These are phyloP conservation scores for Chlorociboria aeruginascens DNA, from an alignment of 495 filamentous ascomycete species.

Conservation along the genomic window DNA sequence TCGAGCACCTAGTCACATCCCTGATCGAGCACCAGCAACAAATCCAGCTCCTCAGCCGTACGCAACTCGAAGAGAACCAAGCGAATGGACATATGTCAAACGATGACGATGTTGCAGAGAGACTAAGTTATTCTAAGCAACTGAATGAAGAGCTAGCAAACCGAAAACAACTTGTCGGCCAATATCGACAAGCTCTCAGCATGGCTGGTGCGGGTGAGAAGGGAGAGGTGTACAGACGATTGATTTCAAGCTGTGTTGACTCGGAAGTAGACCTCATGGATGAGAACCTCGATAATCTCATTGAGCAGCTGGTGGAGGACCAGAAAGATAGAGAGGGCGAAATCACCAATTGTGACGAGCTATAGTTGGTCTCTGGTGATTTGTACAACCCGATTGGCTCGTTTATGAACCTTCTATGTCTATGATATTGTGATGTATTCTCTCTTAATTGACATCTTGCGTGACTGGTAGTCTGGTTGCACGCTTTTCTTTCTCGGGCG, in stretches of 20 bases:
- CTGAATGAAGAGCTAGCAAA: slow-evolving; percentile 29
- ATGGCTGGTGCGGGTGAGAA: slow-evolving; percentile 38
- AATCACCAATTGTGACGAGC: neutral
- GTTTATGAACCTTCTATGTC: too few relatives aligned
- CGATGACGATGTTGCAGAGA: slow-evolving; percentile 14
- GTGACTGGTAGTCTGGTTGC: too few relatives aligned
- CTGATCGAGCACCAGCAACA: slow-evolving; percentile 20
- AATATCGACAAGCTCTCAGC: slow-evolving; percentile 34
- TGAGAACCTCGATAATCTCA: slow-evolving; percentile 11
- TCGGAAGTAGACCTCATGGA: slow-evolving; percentile 22
- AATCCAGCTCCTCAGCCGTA: slow-evolving; percentile 5
- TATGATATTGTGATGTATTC: too few relatives aligned
- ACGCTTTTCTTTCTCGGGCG: too few relatives aligned
- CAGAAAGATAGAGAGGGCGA: neutral
- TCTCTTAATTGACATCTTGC: too few relatives aligned
- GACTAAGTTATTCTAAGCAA: slow-evolving; percentile 12
- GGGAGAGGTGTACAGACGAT: slow-evolving; percentile 38
- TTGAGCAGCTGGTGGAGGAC: slow-evolving; percentile 12
- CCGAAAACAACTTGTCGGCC: slow-evolving; percentile 29
- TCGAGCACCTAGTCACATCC: slow-evolving; percentile 6
- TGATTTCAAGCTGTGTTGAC: slow-evolving; percentile 38
- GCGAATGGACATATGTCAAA: slow-evolving; percentile 7
- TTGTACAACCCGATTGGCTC: too few relatives aligned
- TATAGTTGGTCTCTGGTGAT: too few relatives aligned
- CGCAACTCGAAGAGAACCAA: slow-evolving; percentile 12